These are phyloP conservation scores for Rhytidhysteron rufulum DNA, from an alignment of 2,329 filamentous ascomycete species.

Conservation along the genomic window DNA sequence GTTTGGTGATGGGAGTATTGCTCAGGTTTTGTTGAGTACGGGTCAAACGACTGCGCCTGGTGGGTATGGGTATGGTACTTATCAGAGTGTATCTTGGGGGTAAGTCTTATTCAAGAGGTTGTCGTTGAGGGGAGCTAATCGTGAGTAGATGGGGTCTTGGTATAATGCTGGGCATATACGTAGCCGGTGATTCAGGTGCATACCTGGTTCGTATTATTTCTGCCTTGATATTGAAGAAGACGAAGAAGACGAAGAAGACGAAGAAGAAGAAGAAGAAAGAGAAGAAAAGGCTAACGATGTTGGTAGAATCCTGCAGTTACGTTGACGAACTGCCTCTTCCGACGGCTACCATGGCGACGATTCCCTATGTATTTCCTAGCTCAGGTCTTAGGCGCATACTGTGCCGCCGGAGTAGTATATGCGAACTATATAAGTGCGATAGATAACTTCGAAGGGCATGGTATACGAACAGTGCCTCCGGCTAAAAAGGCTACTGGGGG, in stretches of 20 bases:
- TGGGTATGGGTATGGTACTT: conserved; percentile 39
- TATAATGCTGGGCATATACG: conserved; percentile 55
- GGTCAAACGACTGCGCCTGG: conserved; percentile 38
- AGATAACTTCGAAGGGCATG: conserved; percentile 58
- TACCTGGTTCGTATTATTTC: conserved; percentile 44
- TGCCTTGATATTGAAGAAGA: neutral
- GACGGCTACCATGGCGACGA: conserved; percentile 65
- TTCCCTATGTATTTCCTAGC: conserved; percentile 65
- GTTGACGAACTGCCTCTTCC: conserved; percentile 64
- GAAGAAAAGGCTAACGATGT: too few relatives aligned
- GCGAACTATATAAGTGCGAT: conserved; percentile 55
- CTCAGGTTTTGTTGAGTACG: conserved; percentile 39
- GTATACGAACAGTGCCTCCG: conserved; percentile 60
- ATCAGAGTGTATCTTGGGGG: conserved; percentile 43
- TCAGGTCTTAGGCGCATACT: conserved; percentile 65
- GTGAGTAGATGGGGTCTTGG: conserved; percentile 31
- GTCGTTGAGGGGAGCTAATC: conserved; percentile 4
- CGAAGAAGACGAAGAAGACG: too few relatives aligned
- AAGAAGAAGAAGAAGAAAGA: too few relatives aligned
- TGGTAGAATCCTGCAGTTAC: conserved; percentile 58
- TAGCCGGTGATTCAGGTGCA: conserved; percentile 61
- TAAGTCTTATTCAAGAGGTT: conserved; percentile 10
- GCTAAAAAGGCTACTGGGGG: conserved; percentile 59
- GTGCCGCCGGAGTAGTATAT: conserved; percentile 46
- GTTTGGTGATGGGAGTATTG: conserved; percentile 44